phyloP scores from a whole-genome alignment of 1,284 basidiomycete genomes.

The Cutaneotrichosporon sp. region DNA sequence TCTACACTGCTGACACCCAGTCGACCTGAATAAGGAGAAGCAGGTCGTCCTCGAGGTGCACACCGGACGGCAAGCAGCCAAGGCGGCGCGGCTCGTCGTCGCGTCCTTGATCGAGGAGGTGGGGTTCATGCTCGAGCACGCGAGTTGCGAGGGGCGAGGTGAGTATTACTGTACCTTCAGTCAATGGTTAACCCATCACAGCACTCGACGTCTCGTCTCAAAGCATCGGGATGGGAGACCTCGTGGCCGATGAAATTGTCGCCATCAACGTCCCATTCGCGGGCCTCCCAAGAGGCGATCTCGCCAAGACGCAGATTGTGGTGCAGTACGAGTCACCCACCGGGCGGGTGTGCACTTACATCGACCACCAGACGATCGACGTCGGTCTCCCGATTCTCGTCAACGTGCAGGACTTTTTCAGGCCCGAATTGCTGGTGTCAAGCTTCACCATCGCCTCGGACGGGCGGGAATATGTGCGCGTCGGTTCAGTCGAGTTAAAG shows the following conservation, averaged over 20 bases:
- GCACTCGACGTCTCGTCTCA: conserved; percentile 14
- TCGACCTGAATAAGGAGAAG: conserved; percentile 42
- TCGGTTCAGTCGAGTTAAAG: conserved; percentile 35
- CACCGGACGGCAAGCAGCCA: conserved; percentile 25
- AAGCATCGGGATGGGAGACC: conserved; percentile 26
- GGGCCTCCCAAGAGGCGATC: conserved; percentile 37
- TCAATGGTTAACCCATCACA: neutral
- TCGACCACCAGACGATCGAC: conserved; percentile 39
- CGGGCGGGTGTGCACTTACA: conserved; percentile 20
- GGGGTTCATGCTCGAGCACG: conserved; percentile 24
- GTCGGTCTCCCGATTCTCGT: conserved; percentile 52
- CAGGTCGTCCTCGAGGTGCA: conserved; percentile 36
- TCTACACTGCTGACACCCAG: conserved; percentile 22
- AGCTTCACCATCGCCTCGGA: conserved; percentile 53
- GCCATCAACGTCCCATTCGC: conserved; percentile 35
- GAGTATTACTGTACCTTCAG: neutral
- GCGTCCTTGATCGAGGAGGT: conserved; percentile 31
- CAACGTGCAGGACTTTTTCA: conserved; percentile 55
- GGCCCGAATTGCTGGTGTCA: conserved; percentile 50
- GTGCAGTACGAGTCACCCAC: conserved; percentile 29
- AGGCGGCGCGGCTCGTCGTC: conserved; percentile 25
- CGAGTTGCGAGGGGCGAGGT: conserved; percentile 20
- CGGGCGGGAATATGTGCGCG: conserved; percentile 43
- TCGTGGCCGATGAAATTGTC: conserved; percentile 20
- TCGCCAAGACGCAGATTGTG: conserved; percentile 33